Evolutionary conservation across 2,329 filamentous ascomycete genomes (phyloP), one percentile per base, ranked within the genome.

Genomic region (Aureobasidium leucospermi): DNA sequence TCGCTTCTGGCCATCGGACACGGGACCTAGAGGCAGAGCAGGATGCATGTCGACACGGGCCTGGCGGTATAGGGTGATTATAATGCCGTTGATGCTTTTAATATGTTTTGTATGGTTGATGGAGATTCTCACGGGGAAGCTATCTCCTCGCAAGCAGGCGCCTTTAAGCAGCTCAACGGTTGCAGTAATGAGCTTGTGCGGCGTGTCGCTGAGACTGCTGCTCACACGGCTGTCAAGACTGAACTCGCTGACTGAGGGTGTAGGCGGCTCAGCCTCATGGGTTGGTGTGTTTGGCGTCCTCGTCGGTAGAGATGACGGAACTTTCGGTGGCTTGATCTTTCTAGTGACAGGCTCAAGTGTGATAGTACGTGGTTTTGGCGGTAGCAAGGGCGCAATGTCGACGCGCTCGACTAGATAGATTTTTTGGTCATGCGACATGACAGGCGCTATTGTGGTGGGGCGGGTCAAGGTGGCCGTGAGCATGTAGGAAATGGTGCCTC

Each of bases 401-500:
- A 97, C 86, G 61, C 83, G 85, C 72, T 96, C 90, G 36, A 89
- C 77, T 7, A 96, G 78, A 61, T 86, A 85, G 23, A 99, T 81
- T 68, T 91, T 92, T 62, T 85, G 83, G 65, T 96, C 90, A 74
- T 89, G 94, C 38, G 84, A 88, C 9, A 86, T 81, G 2, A 87
- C 91, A 1, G 93, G 87, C 13, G 87, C 82, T 63, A 96, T 95
- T 6, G 91, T 86, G 0, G 89, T 94, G 19, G 94, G 93, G 60
- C 91, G 85, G 19, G 93, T 97, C 60, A 97, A 74, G 8, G 91
- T 96, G 34, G 93, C 88, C 6, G 90, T 93, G 67, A 97, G 83
- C 76, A 93, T 85, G 75, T 97, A 99, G 19, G 88, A 87, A 67
- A 99, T 90, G 1, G 90, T 92, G 38, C 94, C 94, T 69, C 93